Evolutionary conservation across 805 yeast species (phyloP), one percentile per base, ranked within the genome.

Genomic region (Metschnikowia sp.): DNA sequence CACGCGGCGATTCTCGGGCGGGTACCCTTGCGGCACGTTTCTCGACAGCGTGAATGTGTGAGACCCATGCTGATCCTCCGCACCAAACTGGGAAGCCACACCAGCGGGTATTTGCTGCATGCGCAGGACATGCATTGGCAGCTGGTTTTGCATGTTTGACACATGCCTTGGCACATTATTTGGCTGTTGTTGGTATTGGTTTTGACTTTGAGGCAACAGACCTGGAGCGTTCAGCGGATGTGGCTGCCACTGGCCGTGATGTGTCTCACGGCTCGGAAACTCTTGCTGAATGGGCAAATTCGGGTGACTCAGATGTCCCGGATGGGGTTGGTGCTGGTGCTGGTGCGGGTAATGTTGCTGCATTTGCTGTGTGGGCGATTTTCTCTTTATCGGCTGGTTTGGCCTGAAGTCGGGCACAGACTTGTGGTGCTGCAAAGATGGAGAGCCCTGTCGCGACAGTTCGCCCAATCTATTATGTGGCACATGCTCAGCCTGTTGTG

Each of bases 1-100:
- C 32, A 50, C 56, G n/a, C 56, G 39, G 30, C 56, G 42, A 33
- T 39, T 47, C 22, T 47, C 48, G 36, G 40, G 42, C 36, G 36
- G 39, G 13, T 22, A 28, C 3, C 33, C 34, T n/a, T 34, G 47
- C 34, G 34, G 34, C 34, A 32, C 12, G 34, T 32, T 32, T 12
- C n/a, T 32, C 10, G 34, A 8, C n/a, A 12, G 13, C 34, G 34
- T n/a, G 13, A 4, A 12, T 32, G 34, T 3, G n/a, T 4, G 12
- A n/a, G 34, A n/a, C 10, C 13, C n/a, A 11, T 32, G 34, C 34
- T 32, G 34, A 32, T 6, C 22, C 22, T 22, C 22, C 22, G 22
- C 22, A 22, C 22, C 22, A 22, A 22, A 22, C 6, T 22, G 22
- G 22, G 22, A 2, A 22, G 22, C 6, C 22, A 22, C 22, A 2